Conservation (phyloP, 192 early-diverging fungal species). For the Linnemannia zychae region DNA sequence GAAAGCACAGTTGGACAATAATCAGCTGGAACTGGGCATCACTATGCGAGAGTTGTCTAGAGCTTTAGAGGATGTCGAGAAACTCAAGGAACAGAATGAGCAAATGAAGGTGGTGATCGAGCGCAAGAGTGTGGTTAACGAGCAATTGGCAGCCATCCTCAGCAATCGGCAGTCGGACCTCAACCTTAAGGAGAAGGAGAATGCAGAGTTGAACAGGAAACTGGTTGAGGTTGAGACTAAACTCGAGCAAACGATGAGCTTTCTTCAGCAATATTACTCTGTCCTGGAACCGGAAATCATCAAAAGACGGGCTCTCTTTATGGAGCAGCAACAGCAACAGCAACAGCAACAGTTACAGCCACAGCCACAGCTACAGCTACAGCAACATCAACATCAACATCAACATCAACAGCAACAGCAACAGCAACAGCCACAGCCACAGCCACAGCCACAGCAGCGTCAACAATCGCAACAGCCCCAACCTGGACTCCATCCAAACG, state of each 20-base stretch:
- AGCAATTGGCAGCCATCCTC: neutral
- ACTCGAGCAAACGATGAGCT: neutral
- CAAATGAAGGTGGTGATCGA: neutral
- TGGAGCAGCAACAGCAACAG: slow-evolving; percentile 14
- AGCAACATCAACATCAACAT: neutral
- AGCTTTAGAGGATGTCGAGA: neutral
- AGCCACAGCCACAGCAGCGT: neutral
- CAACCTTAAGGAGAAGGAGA: neutral
- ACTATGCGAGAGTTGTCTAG: neutral
- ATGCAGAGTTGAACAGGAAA: neutral
- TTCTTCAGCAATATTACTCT: neutral
- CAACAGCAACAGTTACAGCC: neutral
- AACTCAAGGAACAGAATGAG: neutral
- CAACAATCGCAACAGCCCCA: neutral
- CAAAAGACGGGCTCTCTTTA: neutral
- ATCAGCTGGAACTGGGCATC: neutral
- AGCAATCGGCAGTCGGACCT: neutral
- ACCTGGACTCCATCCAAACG: neutral
- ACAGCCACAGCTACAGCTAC: neutral
- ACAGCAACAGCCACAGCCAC: neutral
- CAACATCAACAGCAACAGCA: neutral
- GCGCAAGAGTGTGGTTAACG: neutral
- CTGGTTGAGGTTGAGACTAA: neutral
- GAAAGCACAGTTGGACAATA: neutral
- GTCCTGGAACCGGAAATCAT: neutral